phyloP scores from a whole-genome alignment of 495 filamentous ascomycete genomes.

The Neurospora tetrasperma region DNA sequence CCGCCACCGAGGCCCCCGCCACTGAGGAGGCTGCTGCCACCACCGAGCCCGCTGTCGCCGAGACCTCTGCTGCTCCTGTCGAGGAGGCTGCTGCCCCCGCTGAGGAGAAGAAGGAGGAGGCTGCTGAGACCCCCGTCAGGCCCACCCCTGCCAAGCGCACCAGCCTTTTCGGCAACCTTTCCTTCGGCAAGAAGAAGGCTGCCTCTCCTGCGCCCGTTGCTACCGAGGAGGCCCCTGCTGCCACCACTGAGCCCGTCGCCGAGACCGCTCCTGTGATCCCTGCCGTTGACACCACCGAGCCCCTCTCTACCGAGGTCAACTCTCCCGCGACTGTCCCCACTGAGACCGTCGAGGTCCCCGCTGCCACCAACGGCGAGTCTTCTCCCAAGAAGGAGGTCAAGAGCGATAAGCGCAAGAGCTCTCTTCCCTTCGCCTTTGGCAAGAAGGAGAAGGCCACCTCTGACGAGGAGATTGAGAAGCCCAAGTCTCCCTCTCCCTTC shows the following conservation, averaged over 20 bases:
- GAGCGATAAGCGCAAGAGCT: conserved; percentile 48
- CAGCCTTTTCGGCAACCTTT: conserved; percentile 45
- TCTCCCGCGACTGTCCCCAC: conserved; percentile 34
- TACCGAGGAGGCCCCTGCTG: conserved; percentile 25
- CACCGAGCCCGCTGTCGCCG: conserved; percentile 19
- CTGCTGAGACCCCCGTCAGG: conserved; percentile 16
- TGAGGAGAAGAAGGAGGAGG: conserved; percentile 27
- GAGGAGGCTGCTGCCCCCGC: conserved; percentile 23
- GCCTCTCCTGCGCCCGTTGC: conserved; percentile 28
- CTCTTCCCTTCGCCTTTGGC: conserved; percentile 43
- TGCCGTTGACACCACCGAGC: conserved; percentile 45
- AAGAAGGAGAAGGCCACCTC: conserved; percentile 43
- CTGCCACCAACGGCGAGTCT: conserved; percentile 40
- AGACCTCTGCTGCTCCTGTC: conserved; percentile 18
- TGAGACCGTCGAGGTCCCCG: conserved; percentile 32
- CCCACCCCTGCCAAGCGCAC: conserved; percentile 29
- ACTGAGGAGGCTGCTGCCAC: conserved; percentile 18
- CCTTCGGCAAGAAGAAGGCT: conserved; percentile 45
- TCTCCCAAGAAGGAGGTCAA: conserved; percentile 36
- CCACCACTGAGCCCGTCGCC: conserved; percentile 36
- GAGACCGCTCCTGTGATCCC: conserved; percentile 49
- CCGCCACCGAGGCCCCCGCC: conserved; percentile 17
- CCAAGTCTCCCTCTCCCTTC: conserved; percentile 43
- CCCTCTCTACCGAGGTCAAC: conserved; percentile 37
- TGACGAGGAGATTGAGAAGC: conserved; percentile 41